phyloP scores from a whole-genome alignment of 805 yeast species.

The Komagataella mondaviorum region DNA sequence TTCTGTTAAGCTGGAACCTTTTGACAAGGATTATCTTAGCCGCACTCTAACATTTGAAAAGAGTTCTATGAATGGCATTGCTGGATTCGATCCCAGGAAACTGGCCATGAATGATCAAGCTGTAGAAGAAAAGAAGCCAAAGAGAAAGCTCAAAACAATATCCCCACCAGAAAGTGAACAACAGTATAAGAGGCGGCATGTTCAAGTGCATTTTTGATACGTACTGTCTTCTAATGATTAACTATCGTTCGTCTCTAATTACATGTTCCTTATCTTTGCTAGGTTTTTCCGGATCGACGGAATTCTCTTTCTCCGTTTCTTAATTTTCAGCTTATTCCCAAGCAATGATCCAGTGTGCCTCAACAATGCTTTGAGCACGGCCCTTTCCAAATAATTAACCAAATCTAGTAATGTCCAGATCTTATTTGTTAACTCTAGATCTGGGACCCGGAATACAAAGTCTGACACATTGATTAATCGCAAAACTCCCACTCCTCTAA shows the following conservation, averaged over 20 bases:
- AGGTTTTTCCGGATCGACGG: conserved; percentile 1
- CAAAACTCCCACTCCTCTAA: conserved; percentile 59
- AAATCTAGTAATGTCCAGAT: conserved; percentile 67
- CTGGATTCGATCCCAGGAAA: conserved; percentile 60
- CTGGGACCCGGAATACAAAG: conserved; percentile 55
- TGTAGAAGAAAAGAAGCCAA: conserved; percentile 8
- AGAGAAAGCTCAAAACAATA: conserved; percentile 13
- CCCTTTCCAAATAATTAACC: conserved; percentile 45
- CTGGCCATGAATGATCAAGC: conserved; percentile 41
- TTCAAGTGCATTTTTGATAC: conserved; percentile 14
- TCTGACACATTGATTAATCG: conserved; percentile 68
- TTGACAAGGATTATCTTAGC: conserved; percentile 34
- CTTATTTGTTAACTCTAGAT: conserved; percentile 40
- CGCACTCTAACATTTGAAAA: conserved; percentile 46
- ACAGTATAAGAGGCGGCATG: conserved; percentile 15
- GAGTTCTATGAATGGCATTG: conserved; percentile 56
- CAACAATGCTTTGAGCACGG: conserved; percentile 41
- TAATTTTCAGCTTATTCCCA: conserved; percentile 46
- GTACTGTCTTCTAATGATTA: not conserved
- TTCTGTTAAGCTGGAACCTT: conserved; percentile 28
- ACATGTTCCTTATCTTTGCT: not conserved
- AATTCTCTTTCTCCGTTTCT: conserved; percentile 6
- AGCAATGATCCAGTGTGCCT: conserved; percentile 65
- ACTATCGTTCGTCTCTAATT: not conserved
- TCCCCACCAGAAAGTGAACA: conserved; percentile 10